Conservation (phyloP, 129 eudicot species). For the Silybum marianum region DNA sequence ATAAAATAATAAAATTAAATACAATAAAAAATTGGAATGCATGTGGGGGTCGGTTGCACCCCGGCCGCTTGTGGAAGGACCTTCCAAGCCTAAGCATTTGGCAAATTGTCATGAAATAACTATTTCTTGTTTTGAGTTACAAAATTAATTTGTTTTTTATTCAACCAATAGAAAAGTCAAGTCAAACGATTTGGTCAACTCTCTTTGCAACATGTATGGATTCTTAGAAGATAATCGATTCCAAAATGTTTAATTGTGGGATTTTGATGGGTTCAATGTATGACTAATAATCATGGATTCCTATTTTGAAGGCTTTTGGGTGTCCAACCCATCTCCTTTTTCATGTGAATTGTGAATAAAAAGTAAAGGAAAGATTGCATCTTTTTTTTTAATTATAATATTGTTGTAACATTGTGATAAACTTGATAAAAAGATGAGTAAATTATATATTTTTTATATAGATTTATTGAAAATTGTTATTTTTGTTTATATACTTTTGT, state of each 20-base stretch:
- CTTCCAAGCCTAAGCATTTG: slow-evolving; percentile 18
- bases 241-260: slow-evolving; percentile 16
- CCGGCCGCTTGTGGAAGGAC: slow-evolving; percentile 10
- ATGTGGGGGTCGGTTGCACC: slow-evolving; percentile 33
- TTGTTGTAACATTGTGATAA: neutral
- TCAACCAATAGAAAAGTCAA: neutral
- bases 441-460: neutral
- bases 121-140: slow-evolving; percentile 3
- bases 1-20: too few species aligned
- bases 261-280: slow-evolving; percentile 26
- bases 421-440: neutral
- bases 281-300: neutral
- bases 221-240: slow-evolving; percentile 14
- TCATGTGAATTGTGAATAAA: neutral
- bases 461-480: neutral
- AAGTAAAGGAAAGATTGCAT: neutral
- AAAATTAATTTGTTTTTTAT: slow-evolving; percentile 2
- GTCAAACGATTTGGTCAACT: slow-evolving; percentile 9
- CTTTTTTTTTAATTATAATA: neutral
- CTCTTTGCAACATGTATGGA: slow-evolving; percentile 12
- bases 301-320: slow-evolving; percentile 8
- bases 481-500: neutral
- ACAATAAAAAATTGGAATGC: neutral
- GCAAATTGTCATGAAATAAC: slow-evolving; percentile 21
- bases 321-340: slow-evolving; percentile 2